phyloP scores from a whole-genome alignment of 352 stramenopile genomes.

The Stramenopiles sp. region DNA sequence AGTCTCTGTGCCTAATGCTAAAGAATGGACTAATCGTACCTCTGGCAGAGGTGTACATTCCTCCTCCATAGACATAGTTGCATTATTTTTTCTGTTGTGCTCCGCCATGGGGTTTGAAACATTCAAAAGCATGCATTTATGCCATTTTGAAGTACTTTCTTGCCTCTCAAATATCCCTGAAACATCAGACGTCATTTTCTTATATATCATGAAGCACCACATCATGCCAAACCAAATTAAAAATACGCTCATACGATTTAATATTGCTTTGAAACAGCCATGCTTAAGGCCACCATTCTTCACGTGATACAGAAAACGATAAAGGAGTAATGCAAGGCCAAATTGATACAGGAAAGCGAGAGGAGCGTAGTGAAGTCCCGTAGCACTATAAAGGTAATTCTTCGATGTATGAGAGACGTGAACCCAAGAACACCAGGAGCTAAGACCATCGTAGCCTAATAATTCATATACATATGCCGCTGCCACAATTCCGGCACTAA shows the following conservation, averaged over 20 bases:
- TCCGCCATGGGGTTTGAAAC: background rate
- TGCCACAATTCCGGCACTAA: background rate
- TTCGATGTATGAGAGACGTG: background rate
- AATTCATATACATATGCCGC: background rate
- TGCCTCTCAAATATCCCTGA: background rate
- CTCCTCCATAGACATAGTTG: background rate
- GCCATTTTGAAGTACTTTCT: background rate
- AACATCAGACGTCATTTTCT: constrained; percentile 5
- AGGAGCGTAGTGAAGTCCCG: background rate
- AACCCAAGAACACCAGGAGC: background rate
- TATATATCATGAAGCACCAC: constrained; percentile 9
- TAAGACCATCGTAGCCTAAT: constrained; percentile 9
- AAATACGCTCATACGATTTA: constrained; percentile 8
- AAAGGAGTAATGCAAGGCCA: background rate
- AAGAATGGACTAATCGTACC: background rate
- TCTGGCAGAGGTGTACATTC: background rate
- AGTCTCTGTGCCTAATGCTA: background rate
- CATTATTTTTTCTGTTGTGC: background rate
- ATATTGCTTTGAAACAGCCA: background rate
- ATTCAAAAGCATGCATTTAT: background rate
- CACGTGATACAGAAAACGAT: background rate
- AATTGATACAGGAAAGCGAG: background rate
- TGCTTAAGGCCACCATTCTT: background rate
- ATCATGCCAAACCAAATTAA: constrained; percentile 7
- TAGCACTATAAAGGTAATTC: background rate